Base-by-base conservation (phyloP, 2,329 filamentous ascomycete genomes). In the Pseudocercospora fuligena region DNA sequence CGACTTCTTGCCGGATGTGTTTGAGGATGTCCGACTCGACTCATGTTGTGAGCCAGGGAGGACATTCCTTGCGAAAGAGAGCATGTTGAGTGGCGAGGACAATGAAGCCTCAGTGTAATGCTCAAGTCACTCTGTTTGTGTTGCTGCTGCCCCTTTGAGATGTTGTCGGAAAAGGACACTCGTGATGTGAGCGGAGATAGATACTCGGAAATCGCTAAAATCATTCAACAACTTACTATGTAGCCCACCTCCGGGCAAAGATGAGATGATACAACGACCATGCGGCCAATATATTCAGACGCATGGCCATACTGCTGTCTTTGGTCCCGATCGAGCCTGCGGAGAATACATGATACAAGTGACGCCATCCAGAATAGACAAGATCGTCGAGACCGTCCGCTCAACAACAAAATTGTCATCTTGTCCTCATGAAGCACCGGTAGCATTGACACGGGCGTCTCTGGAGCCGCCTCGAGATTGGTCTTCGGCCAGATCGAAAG, bases 31-130 rank as follows among this genome's bases (percentile, higher is more conserved):
- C 14, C 59, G 47, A 8, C 60, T 40, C 27, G 57, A 54, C 46
- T 66, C 61, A 33, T 67, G 60, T 21, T 63, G 57, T n/a, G 58
- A 61, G 27, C 64, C 57, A 1, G 69, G 65, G 2, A 67, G 62
- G 21, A 60, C 33, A 21, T 59, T 61, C 23, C 63, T 67, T 14
- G 53, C 33, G 33, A 69, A 63, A 6, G 67, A 65, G 11, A 66
- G 27, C 69, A 69, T 71, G 6, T 9, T 63, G 29, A 23, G n/a
- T 43, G 43, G 8, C 16, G 19, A 51, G 16, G 59, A 16, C 23
- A 19, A 6, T 33, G 25, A 33, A 61, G 27, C 19, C n/a, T 23
- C 56, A 40, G 36, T 11, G 5, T 2, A 31, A 25, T 58, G 56
- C 33, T 58, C 31, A 29, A 58, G 56, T 11, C 16, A 58, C 9